Conservation (phyloP, 495 filamentous ascomycete genomes). For the Chaetomidium leptoderma region DNA sequence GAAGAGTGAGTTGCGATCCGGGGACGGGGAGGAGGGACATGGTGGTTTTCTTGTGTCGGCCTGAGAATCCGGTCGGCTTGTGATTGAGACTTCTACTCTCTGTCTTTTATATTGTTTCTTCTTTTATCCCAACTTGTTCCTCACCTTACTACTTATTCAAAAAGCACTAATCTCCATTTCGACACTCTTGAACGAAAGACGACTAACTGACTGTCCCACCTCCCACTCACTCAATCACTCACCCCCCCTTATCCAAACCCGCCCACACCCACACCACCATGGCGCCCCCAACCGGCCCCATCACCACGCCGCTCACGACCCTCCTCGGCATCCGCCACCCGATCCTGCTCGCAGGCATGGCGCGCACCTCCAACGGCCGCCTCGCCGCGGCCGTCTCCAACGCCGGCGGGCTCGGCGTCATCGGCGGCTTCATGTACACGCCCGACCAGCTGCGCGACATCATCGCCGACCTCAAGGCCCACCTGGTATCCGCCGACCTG, state of each 20-base stretch:
- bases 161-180: too few species aligned
- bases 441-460: constrained; percentile 72
- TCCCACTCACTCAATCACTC: neutral
- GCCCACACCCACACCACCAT: constrained; percentile 20
- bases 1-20: neutral
- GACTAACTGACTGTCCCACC: neutral
- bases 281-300: constrained; percentile 39
- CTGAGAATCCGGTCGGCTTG: too few species aligned
- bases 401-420: constrained; percentile 77
- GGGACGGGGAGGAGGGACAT: neutral
- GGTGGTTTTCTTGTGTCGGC: neutral
- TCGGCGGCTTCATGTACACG: constrained; percentile 84
- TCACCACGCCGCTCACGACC: constrained; percentile 57
- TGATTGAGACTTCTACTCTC: too few species aligned
- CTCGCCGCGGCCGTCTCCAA: constrained; percentile 85
- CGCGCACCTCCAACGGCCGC: constrained; percentile 66
- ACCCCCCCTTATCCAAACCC: neutral
- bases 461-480: constrained; percentile 74
- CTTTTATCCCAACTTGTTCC: too few species aligned
- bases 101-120: too few species aligned
- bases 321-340: constrained; percentile 47
- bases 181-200: too few species aligned
- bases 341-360: constrained; percentile 86
- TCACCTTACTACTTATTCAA: too few species aligned
- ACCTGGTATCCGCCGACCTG: constrained; percentile 56